Evolutionary conservation across 2,329 filamentous ascomycete species (phyloP).

Genomic region (Colletotrichum nymphaeae): DNA sequence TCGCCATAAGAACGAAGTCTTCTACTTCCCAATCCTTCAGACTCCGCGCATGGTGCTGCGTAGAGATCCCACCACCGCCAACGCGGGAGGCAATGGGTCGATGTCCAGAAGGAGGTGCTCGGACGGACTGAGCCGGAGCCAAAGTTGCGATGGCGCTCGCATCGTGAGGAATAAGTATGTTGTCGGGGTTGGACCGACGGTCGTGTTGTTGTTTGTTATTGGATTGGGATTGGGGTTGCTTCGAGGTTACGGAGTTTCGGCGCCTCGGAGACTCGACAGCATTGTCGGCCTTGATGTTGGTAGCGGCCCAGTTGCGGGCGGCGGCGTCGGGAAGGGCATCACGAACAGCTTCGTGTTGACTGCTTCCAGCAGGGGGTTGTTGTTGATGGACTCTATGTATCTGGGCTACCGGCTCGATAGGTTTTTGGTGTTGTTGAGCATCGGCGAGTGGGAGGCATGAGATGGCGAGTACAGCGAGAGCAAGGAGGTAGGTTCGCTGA

Average conservation of each 20-base stretch:
- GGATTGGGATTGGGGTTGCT: conserved; percentile 46
- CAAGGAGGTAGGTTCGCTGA: conserved; percentile 61
- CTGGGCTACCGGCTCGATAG: conserved; percentile 29
- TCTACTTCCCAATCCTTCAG: conserved; percentile 99
- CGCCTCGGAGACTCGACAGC: conserved; percentile 33
- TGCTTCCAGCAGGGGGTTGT: conserved; percentile 14
- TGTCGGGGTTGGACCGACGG: conserved; percentile 39
- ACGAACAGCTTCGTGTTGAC: conserved; percentile 13
- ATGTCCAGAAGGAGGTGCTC: conserved; percentile 86
- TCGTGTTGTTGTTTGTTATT: conserved; percentile 44
- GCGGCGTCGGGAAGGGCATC: conserved; percentile 40
- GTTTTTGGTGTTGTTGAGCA: conserved; percentile 71
- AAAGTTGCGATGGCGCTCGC: conserved; percentile 97
- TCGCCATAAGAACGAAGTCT: conserved; percentile 99
- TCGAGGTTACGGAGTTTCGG: conserved; percentile 34
- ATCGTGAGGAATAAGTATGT: conserved; percentile 66
- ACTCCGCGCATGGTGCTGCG: conserved; percentile 94
- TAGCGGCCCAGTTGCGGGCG: conserved; percentile 45
- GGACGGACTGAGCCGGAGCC: conserved; percentile 95
- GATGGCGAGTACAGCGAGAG: conserved; percentile 68
- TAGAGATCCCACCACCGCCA: conserved; percentile 73
- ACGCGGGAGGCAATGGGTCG: conserved; percentile 64
- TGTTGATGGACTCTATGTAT: conserved; percentile 25
- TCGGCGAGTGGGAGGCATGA: conserved; percentile 67
- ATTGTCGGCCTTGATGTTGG: conserved; percentile 44